These are phyloP conservation scores for Aspergillus sp. DNA, from an alignment of 2,329 filamentous ascomycete genomes.

Conservation along the genomic window DNA sequence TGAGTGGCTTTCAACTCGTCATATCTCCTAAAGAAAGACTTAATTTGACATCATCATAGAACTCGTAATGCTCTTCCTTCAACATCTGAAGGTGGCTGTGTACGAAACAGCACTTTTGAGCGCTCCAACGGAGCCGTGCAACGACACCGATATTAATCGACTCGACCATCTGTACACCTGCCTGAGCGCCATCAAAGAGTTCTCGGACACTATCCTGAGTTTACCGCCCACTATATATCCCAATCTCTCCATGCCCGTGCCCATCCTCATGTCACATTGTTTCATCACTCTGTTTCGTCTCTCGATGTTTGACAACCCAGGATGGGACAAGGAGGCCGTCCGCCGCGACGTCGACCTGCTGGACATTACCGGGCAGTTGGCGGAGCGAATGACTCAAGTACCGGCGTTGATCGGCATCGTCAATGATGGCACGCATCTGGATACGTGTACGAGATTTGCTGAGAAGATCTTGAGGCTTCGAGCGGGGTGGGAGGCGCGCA, in stretches of 20 bases:
- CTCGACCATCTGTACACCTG: conserved; percentile 35
- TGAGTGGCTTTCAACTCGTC: not conserved
- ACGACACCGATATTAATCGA: conserved; percentile 9
- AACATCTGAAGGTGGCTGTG: conserved; percentile 15
- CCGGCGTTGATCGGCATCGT: conserved; percentile 4
- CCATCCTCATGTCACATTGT: conserved; percentile 30
- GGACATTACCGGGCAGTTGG: conserved; percentile 31
- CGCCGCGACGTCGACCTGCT: conserved; percentile 39
- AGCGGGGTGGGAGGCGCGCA: not conserved
- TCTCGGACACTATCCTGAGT: conserved; percentile 39
- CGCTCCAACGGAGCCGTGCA: not conserved
- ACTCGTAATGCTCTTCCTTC: conserved; percentile 9
- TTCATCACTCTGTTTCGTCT: conserved; percentile 43
- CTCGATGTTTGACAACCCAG: conserved; percentile 40
- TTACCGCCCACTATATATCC: conserved; percentile 29
- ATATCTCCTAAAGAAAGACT: too few species aligned
- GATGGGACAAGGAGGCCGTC: conserved; percentile 43
- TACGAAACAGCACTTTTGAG: conserved; percentile 17
- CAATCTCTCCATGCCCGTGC: conserved; percentile 27
- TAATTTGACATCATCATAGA: not conserved
- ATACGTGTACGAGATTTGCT: not conserved
- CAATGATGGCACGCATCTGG: not conserved
- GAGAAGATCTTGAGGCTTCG: not conserved
- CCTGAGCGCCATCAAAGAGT: conserved; percentile 36
- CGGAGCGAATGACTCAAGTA: conserved; percentile 13